Evolutionary conservation across 208 protist genomes (phyloP).

Genomic region (Wallacemonas sp.): DNA sequence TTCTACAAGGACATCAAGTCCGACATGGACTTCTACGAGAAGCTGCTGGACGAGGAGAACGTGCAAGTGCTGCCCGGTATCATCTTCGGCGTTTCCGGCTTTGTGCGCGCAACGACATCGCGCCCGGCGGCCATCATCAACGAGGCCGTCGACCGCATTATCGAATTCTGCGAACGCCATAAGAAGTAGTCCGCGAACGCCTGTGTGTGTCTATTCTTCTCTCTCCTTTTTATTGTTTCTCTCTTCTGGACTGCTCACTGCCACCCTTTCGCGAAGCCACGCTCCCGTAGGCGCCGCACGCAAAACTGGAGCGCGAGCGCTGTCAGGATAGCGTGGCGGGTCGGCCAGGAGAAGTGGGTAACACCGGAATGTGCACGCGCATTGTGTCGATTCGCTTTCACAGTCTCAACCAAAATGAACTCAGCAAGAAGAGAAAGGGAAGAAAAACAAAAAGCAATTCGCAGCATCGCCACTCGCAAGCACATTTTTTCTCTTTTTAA

Average conservation of each 20-base stretch:
- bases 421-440: neutral
- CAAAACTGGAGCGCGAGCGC: no score
- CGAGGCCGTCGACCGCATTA: conserved; percentile 63
- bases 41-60: conserved; percentile 53
- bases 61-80: conserved; percentile 65
- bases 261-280: no score
- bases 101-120: conserved; percentile 66
- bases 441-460: neutral
- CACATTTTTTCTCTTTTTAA: neutral
- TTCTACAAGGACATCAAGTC: conserved; percentile 55
- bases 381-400: conserved; percentile 8
- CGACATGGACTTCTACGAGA: conserved; percentile 71
- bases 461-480: neutral
- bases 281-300: neutral
- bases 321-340: no score
- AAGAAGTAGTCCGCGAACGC: conserved; percentile 8
- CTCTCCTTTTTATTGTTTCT: conserved; percentile 7
- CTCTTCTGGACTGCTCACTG: no score
- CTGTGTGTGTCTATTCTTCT: conserved; percentile 2
- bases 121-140: conserved; percentile 35
- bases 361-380: no score
- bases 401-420: neutral
- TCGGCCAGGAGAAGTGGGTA: no score
- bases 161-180: conserved; percentile 40
- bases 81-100: conserved; percentile 65